Conservation (phyloP, 2,329 filamentous ascomycete genomes). For the Nigrospora sphaerica region DNA sequence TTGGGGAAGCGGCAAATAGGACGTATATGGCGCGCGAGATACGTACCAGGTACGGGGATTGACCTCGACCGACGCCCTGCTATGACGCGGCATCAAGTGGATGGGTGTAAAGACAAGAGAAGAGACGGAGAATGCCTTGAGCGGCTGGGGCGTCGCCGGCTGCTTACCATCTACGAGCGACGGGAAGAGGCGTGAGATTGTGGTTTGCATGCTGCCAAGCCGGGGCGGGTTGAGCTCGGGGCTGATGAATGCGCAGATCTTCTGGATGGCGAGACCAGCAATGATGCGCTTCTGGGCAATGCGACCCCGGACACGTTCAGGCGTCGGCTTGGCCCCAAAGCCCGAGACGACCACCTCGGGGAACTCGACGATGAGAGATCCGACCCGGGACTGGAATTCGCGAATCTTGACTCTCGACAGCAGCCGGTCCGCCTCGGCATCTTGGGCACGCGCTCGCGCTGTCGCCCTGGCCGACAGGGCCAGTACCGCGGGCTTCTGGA, state of each 20-base stretch:
- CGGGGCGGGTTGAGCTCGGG: constrained; percentile 37
- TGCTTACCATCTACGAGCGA: constrained; percentile 22
- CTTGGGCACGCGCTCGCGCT: constrained; percentile 32
- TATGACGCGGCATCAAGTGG: constrained; percentile 4
- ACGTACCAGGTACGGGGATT: constrained; percentile 33
- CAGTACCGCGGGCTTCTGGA: constrained; percentile 60
- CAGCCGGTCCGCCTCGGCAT: constrained; percentile 45
- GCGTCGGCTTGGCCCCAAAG: constrained; percentile 10
- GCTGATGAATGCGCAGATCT: constrained; percentile 41
- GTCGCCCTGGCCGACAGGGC: constrained; percentile 48
- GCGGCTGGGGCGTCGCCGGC: constrained; percentile 2
- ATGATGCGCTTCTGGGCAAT: constrained; percentile 31
- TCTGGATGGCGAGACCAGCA: constrained; percentile 38
- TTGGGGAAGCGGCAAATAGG: constrained; percentile 26
- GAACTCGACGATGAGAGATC: constrained; percentile 39
- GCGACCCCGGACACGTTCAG: constrained; percentile 17
- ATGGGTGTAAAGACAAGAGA: constrained; percentile 39
- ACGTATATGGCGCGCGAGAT: constrained; percentile 37
- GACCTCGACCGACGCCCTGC: constrained; percentile 1
- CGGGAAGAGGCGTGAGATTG: constrained; percentile 42
- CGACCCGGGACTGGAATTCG: constrained; percentile 38
- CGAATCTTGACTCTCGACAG: constrained; percentile 41
- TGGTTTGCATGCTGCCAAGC: constrained; percentile 34
- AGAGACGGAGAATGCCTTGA: constrained; percentile 42
- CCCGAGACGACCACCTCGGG: constrained; percentile 24